Percentiles rank a stretch among this genome's conserved stretches.
These are phyloP conservation scores for Russula sp. DNA, from an alignment of 768 basidiomycete species.

Conservation along the genomic window DNA sequence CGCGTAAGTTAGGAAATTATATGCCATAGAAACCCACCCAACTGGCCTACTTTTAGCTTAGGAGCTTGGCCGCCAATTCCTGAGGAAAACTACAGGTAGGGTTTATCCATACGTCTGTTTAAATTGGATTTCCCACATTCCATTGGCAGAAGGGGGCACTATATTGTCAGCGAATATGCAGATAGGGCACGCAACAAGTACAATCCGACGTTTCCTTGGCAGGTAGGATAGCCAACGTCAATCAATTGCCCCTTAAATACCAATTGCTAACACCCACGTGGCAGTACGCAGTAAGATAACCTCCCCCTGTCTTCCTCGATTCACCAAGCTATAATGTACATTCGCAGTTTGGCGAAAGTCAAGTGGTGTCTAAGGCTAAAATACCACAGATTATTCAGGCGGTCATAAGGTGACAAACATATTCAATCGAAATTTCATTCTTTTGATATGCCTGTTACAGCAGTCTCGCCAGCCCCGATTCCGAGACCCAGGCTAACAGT, in stretches of 20 bases:
- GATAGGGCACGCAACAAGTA: slow-evolving; percentile 59
- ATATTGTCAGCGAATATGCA: slow-evolving; percentile 60
- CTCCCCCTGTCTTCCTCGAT: background rate
- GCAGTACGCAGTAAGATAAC: slow-evolving; percentile 56
- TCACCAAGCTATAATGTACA: slow-evolving; percentile 9
- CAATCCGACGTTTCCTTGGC: slow-evolving; percentile 61
- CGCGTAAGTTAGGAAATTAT: slow-evolving; percentile 38
- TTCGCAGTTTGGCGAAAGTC: slow-evolving; percentile 69
- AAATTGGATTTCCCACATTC: slow-evolving; percentile 13
- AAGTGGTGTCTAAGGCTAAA: slow-evolving; percentile 57
- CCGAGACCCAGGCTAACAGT: slow-evolving; percentile 59
- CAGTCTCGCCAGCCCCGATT: slow-evolving; percentile 68
- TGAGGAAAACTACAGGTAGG: slow-evolving; percentile 66
- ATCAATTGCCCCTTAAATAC: slow-evolving; percentile 20
- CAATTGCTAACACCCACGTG: slow-evolving; percentile 4
- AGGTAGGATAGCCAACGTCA: slow-evolving; percentile 40
- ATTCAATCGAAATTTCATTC: background rate
- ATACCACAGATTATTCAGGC: slow-evolving; percentile 67
- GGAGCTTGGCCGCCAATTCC: slow-evolving; percentile 75
- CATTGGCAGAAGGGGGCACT: slow-evolving; percentile 54
- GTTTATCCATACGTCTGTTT: background rate
- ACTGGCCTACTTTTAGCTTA: slow-evolving; percentile 32
- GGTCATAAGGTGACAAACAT: slow-evolving; percentile 48
- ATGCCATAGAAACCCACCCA: background rate
- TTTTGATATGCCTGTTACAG: slow-evolving; percentile 31